Conservation (phyloP, 1,284 basidiomycete genomes). For the Rhodotorula sp. region DNA sequence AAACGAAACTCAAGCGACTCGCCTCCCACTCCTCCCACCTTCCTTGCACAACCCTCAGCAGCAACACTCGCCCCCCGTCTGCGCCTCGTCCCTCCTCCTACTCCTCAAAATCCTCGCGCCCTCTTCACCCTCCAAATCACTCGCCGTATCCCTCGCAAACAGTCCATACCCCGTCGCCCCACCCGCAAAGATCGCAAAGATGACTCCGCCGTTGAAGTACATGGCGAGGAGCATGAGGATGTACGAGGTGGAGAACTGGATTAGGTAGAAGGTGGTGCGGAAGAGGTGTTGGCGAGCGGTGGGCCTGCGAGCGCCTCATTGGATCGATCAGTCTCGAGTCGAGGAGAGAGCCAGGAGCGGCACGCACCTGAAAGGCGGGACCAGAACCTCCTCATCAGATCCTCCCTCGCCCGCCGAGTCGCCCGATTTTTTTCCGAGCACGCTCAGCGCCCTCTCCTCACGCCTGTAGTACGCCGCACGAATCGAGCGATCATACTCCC, state of each 20-base stretch:
- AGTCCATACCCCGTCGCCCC: too few species aligned
- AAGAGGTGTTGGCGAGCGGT: constrained; percentile 49
- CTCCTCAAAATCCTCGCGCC: too few species aligned
- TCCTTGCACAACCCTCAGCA: too few species aligned
- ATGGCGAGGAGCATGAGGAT: constrained; percentile 48
- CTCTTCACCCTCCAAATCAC: too few species aligned
- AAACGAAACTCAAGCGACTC: too few species aligned
- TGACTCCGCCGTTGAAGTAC: constrained; percentile 50
- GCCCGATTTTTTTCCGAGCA: constrained; percentile 15
- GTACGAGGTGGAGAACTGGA: constrained; percentile 50
- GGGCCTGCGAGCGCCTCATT: constrained; percentile 37
- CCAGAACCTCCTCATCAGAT: neutral
- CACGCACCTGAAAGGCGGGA: constrained; percentile 30
- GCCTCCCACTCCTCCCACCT: too few species aligned
- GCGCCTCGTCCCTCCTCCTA: too few species aligned
- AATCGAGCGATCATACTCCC: constrained; percentile 52
- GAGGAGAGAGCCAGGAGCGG: neutral
- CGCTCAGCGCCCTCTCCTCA: constrained; percentile 11
- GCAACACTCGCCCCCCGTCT: too few species aligned
- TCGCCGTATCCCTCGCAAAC: too few species aligned
- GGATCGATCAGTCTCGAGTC: neutral
- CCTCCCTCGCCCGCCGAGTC: neutral
- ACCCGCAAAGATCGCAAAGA: constrained; percentile 19
- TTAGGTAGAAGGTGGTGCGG: constrained; percentile 48
- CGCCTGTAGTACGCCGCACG: constrained; percentile 33